Base-by-base conservation (phyloP, 192 early-diverging fungal genomes). In the Mortierella claussenii region DNA sequence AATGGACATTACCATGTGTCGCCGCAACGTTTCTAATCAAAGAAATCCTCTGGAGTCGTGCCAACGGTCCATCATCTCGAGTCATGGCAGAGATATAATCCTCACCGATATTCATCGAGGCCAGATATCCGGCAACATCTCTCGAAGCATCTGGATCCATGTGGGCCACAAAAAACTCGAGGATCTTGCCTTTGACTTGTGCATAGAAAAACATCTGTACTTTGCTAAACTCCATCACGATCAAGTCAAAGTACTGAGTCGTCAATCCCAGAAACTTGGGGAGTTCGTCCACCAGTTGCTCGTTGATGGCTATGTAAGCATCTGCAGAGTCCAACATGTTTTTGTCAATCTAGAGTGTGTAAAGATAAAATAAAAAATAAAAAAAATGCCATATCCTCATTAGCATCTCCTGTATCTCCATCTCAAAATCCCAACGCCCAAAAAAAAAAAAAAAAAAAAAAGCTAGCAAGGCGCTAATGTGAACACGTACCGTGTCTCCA, bases 221-320 rank as follows among this genome's bases (percentile, higher is more conserved):
- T 36, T 69, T 65, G 12, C 81, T 80, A 62, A 91, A 83, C 23
- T 87, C 82, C 58, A 79, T 79, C 2, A 86, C 65, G 20, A 91
- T 85, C 9, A 86, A 50, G 34, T 89, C 85, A 57, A 90, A 83
- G 68, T 90, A 92, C 60, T 86, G 78, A 1, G 75, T 68, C 0
- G 87, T 83, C 8, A 93, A 64, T 30, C 60, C 60, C 28, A 89
- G 63, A 45, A 93, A 90, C 55, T 69, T 68, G 2, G 93, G 93
- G 7, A 94, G 80, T 52, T 94, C 91, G 50, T 92, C 89, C 48
- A 88, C 63, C 9, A 94, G 75, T 68, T 94, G 90, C 13, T 81
- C 89, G 65, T 92, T 88, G 55, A 94, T 87, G 2, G 88, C 85
- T 2, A 53, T 59, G 53, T 89, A 94, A 3, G 83, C 86, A 21